Conservation (phyloP, 768 basidiomycete genomes). For the Lactifluus hygrophoroides region DNA sequence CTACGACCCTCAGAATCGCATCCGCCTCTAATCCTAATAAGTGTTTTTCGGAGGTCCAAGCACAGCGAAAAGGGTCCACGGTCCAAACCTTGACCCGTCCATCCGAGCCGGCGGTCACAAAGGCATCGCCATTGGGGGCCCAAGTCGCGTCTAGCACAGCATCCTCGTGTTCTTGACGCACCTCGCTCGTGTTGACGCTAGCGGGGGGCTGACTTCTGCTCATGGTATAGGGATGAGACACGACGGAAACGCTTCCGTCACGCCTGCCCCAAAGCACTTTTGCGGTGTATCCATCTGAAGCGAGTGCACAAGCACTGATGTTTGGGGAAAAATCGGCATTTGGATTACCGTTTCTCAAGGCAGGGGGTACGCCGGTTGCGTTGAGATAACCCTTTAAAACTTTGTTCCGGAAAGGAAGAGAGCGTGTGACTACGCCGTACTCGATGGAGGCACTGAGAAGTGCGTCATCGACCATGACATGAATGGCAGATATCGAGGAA, state of each 20-base stretch:
- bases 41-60: conserved; percentile 52
- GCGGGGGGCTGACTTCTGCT: conserved; percentile 39
- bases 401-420: conserved; percentile 59
- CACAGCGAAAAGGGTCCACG: conserved; percentile 39
- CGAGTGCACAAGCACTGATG: conserved; percentile 47
- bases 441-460: conserved; percentile 55
- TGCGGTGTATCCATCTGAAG: conserved; percentile 56
- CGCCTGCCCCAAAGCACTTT: conserved; percentile 67
- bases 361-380: conserved; percentile 48
- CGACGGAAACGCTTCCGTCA: conserved; percentile 58
- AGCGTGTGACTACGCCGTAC: conserved; percentile 68
- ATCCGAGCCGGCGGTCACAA: conserved; percentile 51
- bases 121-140: conserved; percentile 30
- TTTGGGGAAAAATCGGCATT: conserved; percentile 68
- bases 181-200: conserved; percentile 39
- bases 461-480: conserved; percentile 47
- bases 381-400: conserved; percentile 64
- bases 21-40: conserved; percentile 34
- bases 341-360: conserved; percentile 60
- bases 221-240: conserved; percentile 50
- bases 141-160: conserved; percentile 48
- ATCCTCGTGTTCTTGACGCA: conserved; percentile 58
- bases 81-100: conserved; percentile 73
- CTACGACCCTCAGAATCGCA: conserved; percentile 42
- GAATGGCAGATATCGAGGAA: conserved; percentile 47